These are phyloP conservation scores for Brassica juncea DNA, from an alignment of 345 rosid genomes.

Conservation along the genomic window DNA sequence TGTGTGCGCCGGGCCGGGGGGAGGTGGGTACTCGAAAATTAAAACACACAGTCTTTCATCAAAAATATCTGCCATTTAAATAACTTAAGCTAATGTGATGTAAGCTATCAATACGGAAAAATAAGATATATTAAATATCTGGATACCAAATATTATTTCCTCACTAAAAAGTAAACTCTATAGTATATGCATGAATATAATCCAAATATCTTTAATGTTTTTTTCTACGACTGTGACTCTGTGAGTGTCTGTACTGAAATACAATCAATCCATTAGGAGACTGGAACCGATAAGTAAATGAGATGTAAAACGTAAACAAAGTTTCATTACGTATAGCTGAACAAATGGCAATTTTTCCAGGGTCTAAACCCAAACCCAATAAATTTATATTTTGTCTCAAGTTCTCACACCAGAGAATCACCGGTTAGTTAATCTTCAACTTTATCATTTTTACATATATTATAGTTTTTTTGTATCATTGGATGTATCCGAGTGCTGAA, in stretches of 20 bases:
- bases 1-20: no score
- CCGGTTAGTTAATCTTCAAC: background rate
- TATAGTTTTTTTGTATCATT: background rate
- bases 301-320: background rate
- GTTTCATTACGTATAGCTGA: no score
- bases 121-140: background rate
- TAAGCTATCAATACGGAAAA: constrained; percentile 2
- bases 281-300: background rate
- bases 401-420: background rate
- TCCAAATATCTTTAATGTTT: background rate
- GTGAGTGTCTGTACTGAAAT: background rate
- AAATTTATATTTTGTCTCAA: background rate
- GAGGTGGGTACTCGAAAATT: background rate
- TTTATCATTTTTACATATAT: background rate
- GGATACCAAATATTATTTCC: background rate
- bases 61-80: constrained; percentile 27
- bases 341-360: background rate
- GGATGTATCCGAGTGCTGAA: background rate
- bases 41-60: background rate
- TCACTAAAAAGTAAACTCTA: background rate
- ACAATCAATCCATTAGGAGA: background rate
- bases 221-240: background rate
- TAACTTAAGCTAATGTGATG: background rate
- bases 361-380: no score
- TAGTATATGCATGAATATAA: background rate